These are phyloP conservation scores for Cyamopsis tetragonoloba DNA, from an alignment of 306 rosid genomes.

Conservation along the genomic window DNA sequence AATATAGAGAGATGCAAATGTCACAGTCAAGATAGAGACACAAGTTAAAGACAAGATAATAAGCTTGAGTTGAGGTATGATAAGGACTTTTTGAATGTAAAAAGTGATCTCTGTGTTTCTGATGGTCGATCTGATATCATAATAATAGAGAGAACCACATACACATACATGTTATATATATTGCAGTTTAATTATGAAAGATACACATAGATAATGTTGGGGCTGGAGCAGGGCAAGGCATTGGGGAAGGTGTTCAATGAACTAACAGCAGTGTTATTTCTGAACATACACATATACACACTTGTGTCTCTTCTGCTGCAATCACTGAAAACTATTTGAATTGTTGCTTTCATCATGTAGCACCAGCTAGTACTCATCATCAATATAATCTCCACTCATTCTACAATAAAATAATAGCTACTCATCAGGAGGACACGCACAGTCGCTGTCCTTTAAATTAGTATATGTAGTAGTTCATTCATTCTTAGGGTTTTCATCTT, in stretches of 20 bases:
- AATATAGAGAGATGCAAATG: background rate
- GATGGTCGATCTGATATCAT: no score
- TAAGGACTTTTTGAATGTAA: slow-evolving; percentile 14
- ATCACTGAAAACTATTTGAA: slow-evolving; percentile 41
- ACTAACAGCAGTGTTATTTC: slow-evolving; percentile 38
- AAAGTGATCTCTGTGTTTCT: slow-evolving; percentile 21
- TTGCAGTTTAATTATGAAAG: no score
- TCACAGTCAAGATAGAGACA: slow-evolving; percentile 7
- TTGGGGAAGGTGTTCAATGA: slow-evolving; percentile 24
- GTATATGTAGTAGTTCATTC: slow-evolving; percentile 22
- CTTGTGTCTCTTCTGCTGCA: slow-evolving; percentile 17
- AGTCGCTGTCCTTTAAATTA: slow-evolving; percentile 37
- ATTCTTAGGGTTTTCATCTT: slow-evolving; percentile 41
- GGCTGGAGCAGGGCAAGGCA: no score
- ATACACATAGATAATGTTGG: no score
- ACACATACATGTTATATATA: no score
- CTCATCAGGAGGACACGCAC: no score
- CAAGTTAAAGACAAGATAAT: slow-evolving; percentile 1
- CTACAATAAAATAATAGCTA: no score
- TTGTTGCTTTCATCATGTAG: slow-evolving; percentile 52
- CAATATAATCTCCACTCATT: no score
- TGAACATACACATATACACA: no score
- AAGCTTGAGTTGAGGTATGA: slow-evolving; percentile 28
- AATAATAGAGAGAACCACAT: no score
- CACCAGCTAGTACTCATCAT: no score